These are phyloP conservation scores for Fusarium sacchari DNA, from an alignment of 2,329 filamentous ascomycete species.

Conservation along the genomic window DNA sequence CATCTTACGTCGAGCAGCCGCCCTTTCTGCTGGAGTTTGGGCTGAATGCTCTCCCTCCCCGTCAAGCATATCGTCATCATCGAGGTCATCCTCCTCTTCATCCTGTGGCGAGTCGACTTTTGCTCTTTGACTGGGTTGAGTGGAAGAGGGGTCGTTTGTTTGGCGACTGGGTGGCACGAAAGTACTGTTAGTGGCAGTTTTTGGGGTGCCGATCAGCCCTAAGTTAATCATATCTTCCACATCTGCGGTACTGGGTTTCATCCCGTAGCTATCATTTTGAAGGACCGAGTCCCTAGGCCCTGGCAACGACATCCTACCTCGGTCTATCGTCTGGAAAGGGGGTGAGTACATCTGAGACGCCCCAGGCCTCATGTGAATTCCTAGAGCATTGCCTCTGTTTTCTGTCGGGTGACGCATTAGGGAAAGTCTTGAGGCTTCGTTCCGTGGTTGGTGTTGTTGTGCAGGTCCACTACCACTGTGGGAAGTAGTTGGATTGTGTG, in stretches of 20 bases:
- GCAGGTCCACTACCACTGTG: slow-evolving; percentile 57
- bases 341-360: slow-evolving; percentile 9
- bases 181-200: not conserved
- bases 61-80: slow-evolving; percentile 68
- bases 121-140: slow-evolving; percentile 52
- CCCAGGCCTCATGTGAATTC: slow-evolving; percentile 72
- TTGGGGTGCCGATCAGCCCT: not conserved
- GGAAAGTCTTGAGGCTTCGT: slow-evolving; percentile 38
- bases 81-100: slow-evolving; percentile 61
- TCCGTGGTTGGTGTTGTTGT: slow-evolving; percentile 56
- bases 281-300: slow-evolving; percentile 4
- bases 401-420: slow-evolving; percentile 47
- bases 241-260: slow-evolving; percentile 4
- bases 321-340: slow-evolving; percentile 1
- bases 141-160: slow-evolving; percentile 46
- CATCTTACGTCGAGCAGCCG: slow-evolving; percentile 71
- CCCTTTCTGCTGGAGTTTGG: slow-evolving; percentile 66
- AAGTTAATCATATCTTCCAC: not conserved
- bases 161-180: slow-evolving; percentile 47
- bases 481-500: slow-evolving; percentile 62
- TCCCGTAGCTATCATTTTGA: slow-evolving; percentile 13
- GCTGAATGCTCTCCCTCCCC: slow-evolving; percentile 49
- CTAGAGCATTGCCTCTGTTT: slow-evolving; percentile 59
- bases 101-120: slow-evolving; percentile 53
- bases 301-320: slow-evolving; percentile 2